Conservation (phyloP, 176 grass and related monocot species). For the Coix lacrymajobi region DNA sequence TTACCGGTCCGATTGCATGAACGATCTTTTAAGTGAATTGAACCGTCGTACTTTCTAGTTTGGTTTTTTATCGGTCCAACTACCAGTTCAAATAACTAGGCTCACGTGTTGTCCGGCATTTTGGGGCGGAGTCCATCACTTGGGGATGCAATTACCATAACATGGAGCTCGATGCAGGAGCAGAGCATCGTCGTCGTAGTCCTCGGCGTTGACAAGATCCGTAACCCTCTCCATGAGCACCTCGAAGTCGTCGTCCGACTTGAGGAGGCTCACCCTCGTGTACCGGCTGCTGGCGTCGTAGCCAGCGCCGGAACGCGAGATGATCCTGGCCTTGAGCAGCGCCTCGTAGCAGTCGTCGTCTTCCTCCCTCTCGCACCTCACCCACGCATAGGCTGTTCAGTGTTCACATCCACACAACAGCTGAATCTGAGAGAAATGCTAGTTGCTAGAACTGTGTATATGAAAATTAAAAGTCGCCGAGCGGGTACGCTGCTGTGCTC, state of each 20-base stretch:
- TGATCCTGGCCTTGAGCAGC: slow-evolving; percentile 44
- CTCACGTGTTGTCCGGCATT: too few species aligned
- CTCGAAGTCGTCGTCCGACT: slow-evolving; percentile 63
- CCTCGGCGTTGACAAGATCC: slow-evolving; percentile 43
- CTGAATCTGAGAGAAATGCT: background rate
- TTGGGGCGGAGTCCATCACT: too few species aligned
- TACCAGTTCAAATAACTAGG: too few species aligned
- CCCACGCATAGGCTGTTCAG: slow-evolving; percentile 70
- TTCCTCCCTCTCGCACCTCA: slow-evolving; percentile 69
- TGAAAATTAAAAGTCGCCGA: too few species aligned
- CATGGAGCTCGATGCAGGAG: background rate
- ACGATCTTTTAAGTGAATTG: too few species aligned
- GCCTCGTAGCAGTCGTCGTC: slow-evolving; percentile 48
- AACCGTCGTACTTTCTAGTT: too few species aligned
- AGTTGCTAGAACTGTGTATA: too few species aligned
- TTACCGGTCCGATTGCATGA: too few species aligned
- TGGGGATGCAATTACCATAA: background rate
- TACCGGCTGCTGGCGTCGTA: slow-evolving; percentile 26
- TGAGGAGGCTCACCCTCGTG: slow-evolving; percentile 62
- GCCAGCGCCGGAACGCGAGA: slow-evolving; percentile 12
- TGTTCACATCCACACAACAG: background rate
- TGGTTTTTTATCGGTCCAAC: too few species aligned
- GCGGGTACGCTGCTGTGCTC: too few species aligned
- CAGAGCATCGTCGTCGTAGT: background rate
- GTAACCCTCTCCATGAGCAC: slow-evolving; percentile 47